A percentile compares a stretch with the other conserved stretches of the same genome.
These are phyloP conservation scores for Candida glucosophila DNA, from an alignment of 1,139 yeast genomes.

Conservation along the genomic window DNA sequence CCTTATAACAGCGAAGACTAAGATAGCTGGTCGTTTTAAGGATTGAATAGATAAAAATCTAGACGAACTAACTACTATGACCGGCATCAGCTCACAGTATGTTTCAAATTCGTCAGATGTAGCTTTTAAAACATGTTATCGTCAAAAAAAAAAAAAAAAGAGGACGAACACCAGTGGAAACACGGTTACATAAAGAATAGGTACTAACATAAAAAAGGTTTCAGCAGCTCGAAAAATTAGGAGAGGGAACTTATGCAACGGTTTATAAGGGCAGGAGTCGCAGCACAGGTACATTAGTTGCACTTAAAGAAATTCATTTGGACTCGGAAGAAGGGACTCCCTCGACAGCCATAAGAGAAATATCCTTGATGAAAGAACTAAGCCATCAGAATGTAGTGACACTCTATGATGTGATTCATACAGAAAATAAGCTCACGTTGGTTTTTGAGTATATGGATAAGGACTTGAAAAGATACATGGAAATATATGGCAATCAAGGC, in stretches of 20 bases:
- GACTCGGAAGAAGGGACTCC: conserved; percentile 99
- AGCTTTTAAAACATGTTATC: too few relatives aligned
- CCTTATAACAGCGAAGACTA: too few relatives aligned
- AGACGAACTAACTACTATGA: too few relatives aligned
- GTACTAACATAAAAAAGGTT: too few relatives aligned
- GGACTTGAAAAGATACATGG: conserved; percentile 93
- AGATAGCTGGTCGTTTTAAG: too few relatives aligned
- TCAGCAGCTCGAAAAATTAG: conserved; percentile 75
- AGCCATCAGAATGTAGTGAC: conserved; percentile 93
- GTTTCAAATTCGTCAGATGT: too few relatives aligned
- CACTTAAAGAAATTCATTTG: conserved; percentile 85
- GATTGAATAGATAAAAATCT: too few relatives aligned
- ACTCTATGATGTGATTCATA: conserved; percentile 89
- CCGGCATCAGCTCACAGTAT: too few relatives aligned
- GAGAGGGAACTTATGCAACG: conserved; percentile 98
- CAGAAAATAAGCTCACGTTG: conserved; percentile 87
- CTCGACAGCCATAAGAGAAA: conserved; percentile 94
- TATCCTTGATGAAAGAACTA: conserved; percentile 91
- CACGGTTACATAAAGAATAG: too few relatives aligned
- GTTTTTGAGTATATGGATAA: conserved; percentile 94
- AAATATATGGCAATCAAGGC: conserved; percentile 71
- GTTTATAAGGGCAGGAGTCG: conserved; percentile 94
- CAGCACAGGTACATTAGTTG: conserved; percentile 86
- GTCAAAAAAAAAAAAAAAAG: too few relatives aligned
- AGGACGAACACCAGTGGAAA: too few relatives aligned